These are phyloP conservation scores for Candida loeiensis DNA, from an alignment of 805 yeast species.

Conservation along the genomic window DNA sequence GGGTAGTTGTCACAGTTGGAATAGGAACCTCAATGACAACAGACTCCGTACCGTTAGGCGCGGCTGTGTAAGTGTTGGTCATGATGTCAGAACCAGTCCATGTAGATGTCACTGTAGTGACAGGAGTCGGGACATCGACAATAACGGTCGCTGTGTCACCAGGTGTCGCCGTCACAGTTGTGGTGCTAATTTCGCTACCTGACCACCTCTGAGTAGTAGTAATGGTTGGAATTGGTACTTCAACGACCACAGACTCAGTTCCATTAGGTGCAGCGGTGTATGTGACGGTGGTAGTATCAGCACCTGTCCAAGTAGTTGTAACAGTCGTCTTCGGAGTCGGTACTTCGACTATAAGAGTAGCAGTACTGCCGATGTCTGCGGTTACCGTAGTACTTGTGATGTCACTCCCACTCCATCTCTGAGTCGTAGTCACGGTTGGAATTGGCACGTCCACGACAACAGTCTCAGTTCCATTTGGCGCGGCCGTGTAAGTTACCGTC, in stretches of 20 bases:
- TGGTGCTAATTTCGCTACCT: neutral
- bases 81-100: neutral
- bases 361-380: too few relatives aligned
- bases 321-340: too few relatives aligned
- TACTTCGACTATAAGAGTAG: too few relatives aligned
- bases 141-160: neutral
- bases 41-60: neutral
- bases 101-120: neutral
- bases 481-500: too few relatives aligned
- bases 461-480: too few relatives aligned
- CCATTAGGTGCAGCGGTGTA: neutral
- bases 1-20: neutral
- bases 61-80: neutral
- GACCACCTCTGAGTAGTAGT: neutral
- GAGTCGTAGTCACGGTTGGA: too few relatives aligned
- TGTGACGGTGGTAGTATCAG: neutral
- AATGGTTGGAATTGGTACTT: neutral
- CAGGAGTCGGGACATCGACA: neutral
- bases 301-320: neutral
- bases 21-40: neutral
- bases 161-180: neutral
- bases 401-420: too few relatives aligned
- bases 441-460: too few relatives aligned
- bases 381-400: too few relatives aligned
- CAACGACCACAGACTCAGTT: neutral